Evolutionary conservation across 495 filamentous ascomycete genomes (phyloP).

Genomic region (Annulohypoxylon bovei): DNA sequence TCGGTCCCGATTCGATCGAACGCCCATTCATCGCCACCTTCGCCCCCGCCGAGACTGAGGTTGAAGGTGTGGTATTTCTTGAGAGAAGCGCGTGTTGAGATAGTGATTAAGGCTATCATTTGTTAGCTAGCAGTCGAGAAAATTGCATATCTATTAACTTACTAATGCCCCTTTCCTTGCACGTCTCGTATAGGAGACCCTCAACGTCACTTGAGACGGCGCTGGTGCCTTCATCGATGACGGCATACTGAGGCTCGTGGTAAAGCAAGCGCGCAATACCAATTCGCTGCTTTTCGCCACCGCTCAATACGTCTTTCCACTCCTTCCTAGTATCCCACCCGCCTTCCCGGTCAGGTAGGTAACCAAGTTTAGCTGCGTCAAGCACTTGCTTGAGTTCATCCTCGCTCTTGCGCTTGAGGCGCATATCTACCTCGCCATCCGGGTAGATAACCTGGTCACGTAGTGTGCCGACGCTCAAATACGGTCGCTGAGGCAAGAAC

Average conservation of each 20-base stretch:
- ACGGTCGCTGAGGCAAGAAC: slow-evolving; percentile 96
- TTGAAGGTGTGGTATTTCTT: slow-evolving; percentile 96
- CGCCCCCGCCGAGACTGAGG: slow-evolving; percentile 79
- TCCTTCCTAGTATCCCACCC: slow-evolving; percentile 97
- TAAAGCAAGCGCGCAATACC: slow-evolving; percentile 90
- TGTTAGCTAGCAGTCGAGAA: slow-evolving; percentile 39
- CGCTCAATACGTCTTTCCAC: slow-evolving; percentile 97
- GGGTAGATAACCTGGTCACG: slow-evolving; percentile 99
- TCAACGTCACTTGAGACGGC: slow-evolving; percentile 96
- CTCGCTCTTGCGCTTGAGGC: slow-evolving; percentile 78
- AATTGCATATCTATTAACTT: slow-evolving; percentile 47
- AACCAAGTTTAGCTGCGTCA: slow-evolving; percentile 84
- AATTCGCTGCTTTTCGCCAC: slow-evolving; percentile 98
- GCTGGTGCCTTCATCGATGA: slow-evolving; percentile 94
- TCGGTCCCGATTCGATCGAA: slow-evolving; percentile 93
- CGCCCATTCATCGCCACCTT: slow-evolving; percentile 76
- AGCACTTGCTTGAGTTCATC: slow-evolving; percentile 77
- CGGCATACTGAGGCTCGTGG: slow-evolving; percentile 92
- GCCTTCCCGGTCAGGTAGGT: slow-evolving; percentile 89
- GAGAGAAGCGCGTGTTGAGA: slow-evolving; percentile 89
- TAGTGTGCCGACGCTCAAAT: slow-evolving; percentile 92
- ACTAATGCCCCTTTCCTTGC: slow-evolving; percentile 92
- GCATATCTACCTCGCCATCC: slow-evolving; percentile 94
- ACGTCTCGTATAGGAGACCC: slow-evolving; percentile 88
- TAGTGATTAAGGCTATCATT: slow-evolving; percentile 79